A percentile compares a stretch with the other conserved stretches of the same genome.
Conservation (phyloP, 129 eudicot genomes). For the Flaveria robusta region DNA sequence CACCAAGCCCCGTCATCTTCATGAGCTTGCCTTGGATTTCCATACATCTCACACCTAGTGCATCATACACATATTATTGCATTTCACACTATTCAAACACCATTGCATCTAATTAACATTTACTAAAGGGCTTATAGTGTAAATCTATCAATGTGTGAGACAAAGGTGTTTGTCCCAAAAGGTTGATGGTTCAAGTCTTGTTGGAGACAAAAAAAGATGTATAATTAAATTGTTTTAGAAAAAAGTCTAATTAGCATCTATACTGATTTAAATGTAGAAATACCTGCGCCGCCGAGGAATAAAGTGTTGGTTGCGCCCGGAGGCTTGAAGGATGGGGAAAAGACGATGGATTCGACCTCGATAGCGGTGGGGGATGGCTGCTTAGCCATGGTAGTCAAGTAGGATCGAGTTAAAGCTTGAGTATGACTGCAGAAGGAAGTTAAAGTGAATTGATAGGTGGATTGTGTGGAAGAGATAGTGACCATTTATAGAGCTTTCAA, state of each 20-base stretch:
- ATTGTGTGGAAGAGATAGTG: slow-evolving; percentile 11
- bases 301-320: slow-evolving; percentile 59
- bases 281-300: slow-evolving; percentile 96
- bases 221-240: too few relatives aligned
- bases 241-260: background rate
- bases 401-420: background rate
- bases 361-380: slow-evolving; percentile 43
- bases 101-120: background rate
- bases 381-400: slow-evolving; percentile 38
- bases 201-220: too few relatives aligned
- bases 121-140: too few relatives aligned
- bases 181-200: too few relatives aligned
- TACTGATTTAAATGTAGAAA: background rate
- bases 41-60: slow-evolving; percentile 80
- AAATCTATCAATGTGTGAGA: background rate
- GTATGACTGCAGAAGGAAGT: slow-evolving; percentile 13
- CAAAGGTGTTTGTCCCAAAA: background rate
- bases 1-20: slow-evolving; percentile 77
- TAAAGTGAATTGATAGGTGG: slow-evolving; percentile 22
- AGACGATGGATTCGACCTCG: slow-evolving; percentile 57
- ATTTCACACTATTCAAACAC: background rate
- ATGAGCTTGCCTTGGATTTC: slow-evolving; percentile 65
- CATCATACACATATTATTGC: slow-evolving; percentile 16
- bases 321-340: slow-evolving; percentile 70
- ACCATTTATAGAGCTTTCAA: too few relatives aligned